phyloP scores from a whole-genome alignment of 345 rosid species.

The Aegle marmelos region DNA sequence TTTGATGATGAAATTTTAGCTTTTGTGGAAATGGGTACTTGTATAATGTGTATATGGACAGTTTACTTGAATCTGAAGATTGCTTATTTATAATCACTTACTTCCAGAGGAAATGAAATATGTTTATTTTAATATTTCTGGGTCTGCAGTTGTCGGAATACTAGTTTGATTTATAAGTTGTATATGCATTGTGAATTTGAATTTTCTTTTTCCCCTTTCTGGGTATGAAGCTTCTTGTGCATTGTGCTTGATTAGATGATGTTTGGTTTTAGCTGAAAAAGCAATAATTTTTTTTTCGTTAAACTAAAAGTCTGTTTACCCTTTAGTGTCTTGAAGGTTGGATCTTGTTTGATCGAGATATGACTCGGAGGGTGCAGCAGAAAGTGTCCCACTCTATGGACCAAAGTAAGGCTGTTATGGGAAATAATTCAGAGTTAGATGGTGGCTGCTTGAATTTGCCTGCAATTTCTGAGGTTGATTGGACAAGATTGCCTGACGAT shows the following conservation, averaged over 20 bases:
- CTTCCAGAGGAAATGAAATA: background rate
- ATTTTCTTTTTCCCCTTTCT: background rate
- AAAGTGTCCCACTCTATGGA: slow-evolving; percentile 21
- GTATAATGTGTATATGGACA: background rate
- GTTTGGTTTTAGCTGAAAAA: background rate
- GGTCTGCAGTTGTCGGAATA: background rate
- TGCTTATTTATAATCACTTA: background rate
- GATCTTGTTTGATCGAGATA: slow-evolving; percentile 14
- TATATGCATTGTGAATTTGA: background rate
- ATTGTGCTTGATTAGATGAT: background rate
- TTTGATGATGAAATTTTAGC: background rate
- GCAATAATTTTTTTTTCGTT: background rate
- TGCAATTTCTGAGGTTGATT: slow-evolving; percentile 17
- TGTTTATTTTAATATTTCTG: background rate
- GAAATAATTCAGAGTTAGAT: slow-evolving; percentile 19
- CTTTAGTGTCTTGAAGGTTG: background rate
- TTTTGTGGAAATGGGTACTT: background rate
- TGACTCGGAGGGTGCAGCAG: slow-evolving; percentile 29
- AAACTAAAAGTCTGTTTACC: background rate
- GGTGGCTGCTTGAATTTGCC: slow-evolving; percentile 8
- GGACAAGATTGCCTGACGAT: slow-evolving; percentile 42
- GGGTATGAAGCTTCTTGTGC: background rate
- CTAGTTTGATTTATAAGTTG: slow-evolving; percentile 4
- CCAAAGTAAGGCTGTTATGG: slow-evolving; percentile 13
- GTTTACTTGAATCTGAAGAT: background rate